These are phyloP conservation scores for Ceratocystis cubensis DNA, from an alignment of 2,329 filamentous ascomycete species.

Conservation along the genomic window DNA sequence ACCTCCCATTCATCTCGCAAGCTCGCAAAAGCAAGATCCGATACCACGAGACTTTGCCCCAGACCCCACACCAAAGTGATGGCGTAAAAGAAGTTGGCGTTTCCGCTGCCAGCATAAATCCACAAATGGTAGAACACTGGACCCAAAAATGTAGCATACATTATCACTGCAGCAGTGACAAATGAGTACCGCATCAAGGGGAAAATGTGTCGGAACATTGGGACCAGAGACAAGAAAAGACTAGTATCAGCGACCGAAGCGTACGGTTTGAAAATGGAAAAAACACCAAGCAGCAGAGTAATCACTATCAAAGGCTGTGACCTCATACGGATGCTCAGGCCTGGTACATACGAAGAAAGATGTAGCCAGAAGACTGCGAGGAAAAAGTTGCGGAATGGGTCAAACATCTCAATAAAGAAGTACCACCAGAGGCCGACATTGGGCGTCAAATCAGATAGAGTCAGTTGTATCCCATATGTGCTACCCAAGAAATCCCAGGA, in stretches of 20 bases:
- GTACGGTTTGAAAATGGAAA: conserved; percentile 94
- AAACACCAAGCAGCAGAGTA: conserved; percentile 73
- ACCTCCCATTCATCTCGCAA: conserved; percentile 89
- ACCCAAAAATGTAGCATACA: conserved; percentile 80
- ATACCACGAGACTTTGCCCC: conserved; percentile 72
- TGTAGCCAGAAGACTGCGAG: conserved; percentile 97
- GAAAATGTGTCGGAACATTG: conserved; percentile 82
- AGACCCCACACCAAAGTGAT: conserved; percentile 98
- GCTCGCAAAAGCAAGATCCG: conserved; percentile 77
- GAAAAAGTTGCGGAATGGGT: conserved; percentile 94
- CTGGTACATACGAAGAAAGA: conserved; percentile 76
- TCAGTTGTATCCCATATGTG: conserved; percentile 85
- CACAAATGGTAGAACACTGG: conserved; percentile 94
- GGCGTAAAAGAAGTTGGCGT: conserved; percentile 98
- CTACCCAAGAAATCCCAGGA: conserved; percentile 82
- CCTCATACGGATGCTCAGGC: conserved; percentile 68
- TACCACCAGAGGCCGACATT: conserved; percentile 99
- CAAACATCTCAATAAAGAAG: conserved; percentile 99
- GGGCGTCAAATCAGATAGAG: conserved; percentile 82
- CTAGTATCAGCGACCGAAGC: conserved; percentile 84
- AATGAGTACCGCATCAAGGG: conserved; percentile 91
- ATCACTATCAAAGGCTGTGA: conserved; percentile 78
- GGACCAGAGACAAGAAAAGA: conserved; percentile 69
- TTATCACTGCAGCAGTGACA: conserved; percentile 64
- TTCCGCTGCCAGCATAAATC: conserved; percentile 96